Evolutionary conservation across 75 land plant genomes (phyloP), one percentile per base, ranked within the genome.

Genomic region (Cupressus sempervirens): DNA sequence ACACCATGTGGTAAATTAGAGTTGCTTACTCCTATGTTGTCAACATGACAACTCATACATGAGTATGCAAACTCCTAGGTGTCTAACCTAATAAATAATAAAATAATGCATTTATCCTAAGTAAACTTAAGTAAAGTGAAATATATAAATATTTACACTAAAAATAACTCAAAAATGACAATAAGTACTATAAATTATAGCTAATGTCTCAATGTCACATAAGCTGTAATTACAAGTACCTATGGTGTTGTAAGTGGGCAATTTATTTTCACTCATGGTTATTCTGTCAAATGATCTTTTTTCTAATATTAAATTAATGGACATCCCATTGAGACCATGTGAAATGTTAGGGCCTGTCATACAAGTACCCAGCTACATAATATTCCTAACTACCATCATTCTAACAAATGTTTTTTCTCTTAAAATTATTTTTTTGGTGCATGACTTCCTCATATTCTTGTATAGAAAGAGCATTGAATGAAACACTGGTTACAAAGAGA

Each of bases 351-450:
- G 26, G n/a, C 43, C 38, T 23, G 38, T 20, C 45, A 76, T 23
- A 38, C 10, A 23, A 10, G 45, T 16, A 36, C 40, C 11, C 26
- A 18, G 26, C 41, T 40, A 20, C 45, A 38, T 20, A 76, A 76
- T 43, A 76, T 76, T 76, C 79, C 45, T 76, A n/a, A 76, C 79
- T 13, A 45, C 16, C 26, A 20, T 36, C 26, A 23, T 76, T 76
- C 79, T 76, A 38, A 76, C 38, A 38, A 18, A 32, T 76, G 79
- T 6, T 76, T 75, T 75, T 76, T 76, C 79, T 76, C 38, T 38
- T 7, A 20, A 43, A 38, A 40, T 40, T 38, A 40, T 40, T 76
- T 9, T 26, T 38, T 76, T n/a, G 20, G n/a, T 38, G n/a, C 79
- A 76, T n/a, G 36, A 18, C 77, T 75, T 16, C 0, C 16, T 6